A percentile compares a stretch with the other conserved stretches of the same genome.
Evolutionary conservation across 495 filamentous ascomycete genomes (phyloP).

Genomic region (Polyplosphaeria fusca): DNA sequence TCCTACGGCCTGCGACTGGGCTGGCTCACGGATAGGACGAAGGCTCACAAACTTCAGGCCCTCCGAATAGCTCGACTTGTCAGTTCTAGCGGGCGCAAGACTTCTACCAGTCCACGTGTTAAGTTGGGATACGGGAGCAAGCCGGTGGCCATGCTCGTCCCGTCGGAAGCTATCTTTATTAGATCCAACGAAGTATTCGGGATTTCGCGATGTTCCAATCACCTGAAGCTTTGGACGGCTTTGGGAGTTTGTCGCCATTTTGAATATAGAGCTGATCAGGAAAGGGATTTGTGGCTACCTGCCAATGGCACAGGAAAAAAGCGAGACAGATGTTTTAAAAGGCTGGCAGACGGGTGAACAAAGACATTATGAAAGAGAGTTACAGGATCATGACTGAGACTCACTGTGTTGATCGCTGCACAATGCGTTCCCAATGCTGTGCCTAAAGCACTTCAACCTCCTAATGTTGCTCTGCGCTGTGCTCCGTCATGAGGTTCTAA

Average conservation of each 20-base stretch:
- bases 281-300: not conserved
- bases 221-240: slow-evolving; percentile 2
- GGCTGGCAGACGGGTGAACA: not conserved
- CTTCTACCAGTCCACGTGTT: slow-evolving; percentile 10
- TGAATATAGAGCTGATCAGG: not conserved
- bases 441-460: no score
- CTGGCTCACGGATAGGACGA: not conserved
- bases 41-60: not conserved
- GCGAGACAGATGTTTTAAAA: not conserved
- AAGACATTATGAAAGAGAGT: not conserved
- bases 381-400: no score
- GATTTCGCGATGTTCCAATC: slow-evolving; percentile 5
- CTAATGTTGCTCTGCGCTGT: no score
- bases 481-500: no score
- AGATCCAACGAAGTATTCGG: slow-evolving; percentile 3
- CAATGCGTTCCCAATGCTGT: no score
- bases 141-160: not conserved
- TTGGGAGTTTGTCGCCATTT: not conserved
- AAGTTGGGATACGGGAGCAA: slow-evolving; percentile 10
- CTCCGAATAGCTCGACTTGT: not conserved
- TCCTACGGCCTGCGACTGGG: not conserved
- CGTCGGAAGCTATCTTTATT: not conserved
- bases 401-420: no score
- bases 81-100: not conserved
- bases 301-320: not conserved